Evolutionary conservation across 805 yeast genomes (phyloP).

Genomic region (Nakazawaea anatomiae): DNA sequence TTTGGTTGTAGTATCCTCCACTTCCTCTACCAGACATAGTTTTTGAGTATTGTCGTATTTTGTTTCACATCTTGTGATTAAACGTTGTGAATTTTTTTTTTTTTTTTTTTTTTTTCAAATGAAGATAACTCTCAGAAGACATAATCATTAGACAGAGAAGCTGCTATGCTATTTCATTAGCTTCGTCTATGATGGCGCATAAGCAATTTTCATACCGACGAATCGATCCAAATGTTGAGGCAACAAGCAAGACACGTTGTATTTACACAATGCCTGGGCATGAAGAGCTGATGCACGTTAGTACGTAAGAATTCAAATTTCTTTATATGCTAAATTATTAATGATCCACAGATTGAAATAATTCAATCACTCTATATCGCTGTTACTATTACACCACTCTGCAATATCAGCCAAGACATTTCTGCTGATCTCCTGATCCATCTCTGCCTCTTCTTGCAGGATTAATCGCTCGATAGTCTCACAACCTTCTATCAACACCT

Average conservation of each 20-base stretch:
- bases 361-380: slow-evolving; percentile 32
- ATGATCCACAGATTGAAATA: not conserved
- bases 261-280: too few relatives aligned
- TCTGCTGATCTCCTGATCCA: slow-evolving; percentile 52
- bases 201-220: too few relatives aligned
- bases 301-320: too few relatives aligned
- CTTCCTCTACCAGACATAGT: not conserved
- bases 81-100: not conserved
- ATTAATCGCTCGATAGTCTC: slow-evolving; percentile 58
- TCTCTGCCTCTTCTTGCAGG: slow-evolving; percentile 50
- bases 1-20: not conserved
- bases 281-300: too few relatives aligned
- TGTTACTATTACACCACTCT: slow-evolving; percentile 51
- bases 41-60: too few relatives aligned
- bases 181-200: too few relatives aligned
- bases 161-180: too few relatives aligned
- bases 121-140: too few relatives aligned
- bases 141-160: too few relatives aligned
- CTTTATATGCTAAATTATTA: not conserved
- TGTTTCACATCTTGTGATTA: not conserved
- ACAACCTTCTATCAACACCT: slow-evolving; percentile 73
- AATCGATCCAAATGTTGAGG: too few relatives aligned
- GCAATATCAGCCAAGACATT: slow-evolving; percentile 57
- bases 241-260: too few relatives aligned
- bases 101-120: not conserved